Conservation (phyloP, 1,284 basidiomycete species). For the Chalciporus sp. region DNA sequence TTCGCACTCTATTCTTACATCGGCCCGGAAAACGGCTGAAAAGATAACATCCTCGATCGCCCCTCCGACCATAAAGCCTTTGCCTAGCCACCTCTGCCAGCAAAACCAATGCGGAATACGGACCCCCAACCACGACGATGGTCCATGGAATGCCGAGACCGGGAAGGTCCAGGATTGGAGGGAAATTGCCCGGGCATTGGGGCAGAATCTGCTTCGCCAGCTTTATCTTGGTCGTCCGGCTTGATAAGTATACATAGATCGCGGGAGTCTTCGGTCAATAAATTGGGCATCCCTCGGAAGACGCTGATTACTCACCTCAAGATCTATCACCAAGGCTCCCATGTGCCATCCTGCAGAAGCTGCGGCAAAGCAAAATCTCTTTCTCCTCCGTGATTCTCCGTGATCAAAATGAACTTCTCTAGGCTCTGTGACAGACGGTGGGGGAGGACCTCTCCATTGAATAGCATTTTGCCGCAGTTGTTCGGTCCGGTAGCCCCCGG, state of each 20-base stretch:
- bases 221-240: slow-evolving; percentile 16
- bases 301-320: slow-evolving; percentile 52
- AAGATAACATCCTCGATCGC: slow-evolving; percentile 11
- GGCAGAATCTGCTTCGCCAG: slow-evolving; percentile 17
- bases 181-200: slow-evolving; percentile 32
- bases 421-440: slow-evolving; percentile 58
- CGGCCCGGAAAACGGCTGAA: background rate
- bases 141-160: background rate
- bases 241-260: slow-evolving; percentile 5
- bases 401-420: slow-evolving; percentile 73
- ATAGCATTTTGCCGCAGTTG: slow-evolving; percentile 36
- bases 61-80: slow-evolving; percentile 11
- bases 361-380: slow-evolving; percentile 76
- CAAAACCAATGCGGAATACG: slow-evolving; percentile 34
- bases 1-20: slow-evolving; percentile 12
- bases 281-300: background rate
- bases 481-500: slow-evolving; percentile 59
- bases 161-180: slow-evolving; percentile 14
- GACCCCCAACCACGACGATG: slow-evolving; percentile 13
- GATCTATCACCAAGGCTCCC: slow-evolving; percentile 82
- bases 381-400: slow-evolving; percentile 46
- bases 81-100: slow-evolving; percentile 29
- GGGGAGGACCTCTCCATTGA: slow-evolving; percentile 33
- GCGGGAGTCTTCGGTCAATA: slow-evolving; percentile 3
- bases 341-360: slow-evolving; percentile 88